These are phyloP conservation scores for Hypocreales sp. DNA, from an alignment of 2,329 filamentous ascomycete genomes.

Conservation along the genomic window DNA sequence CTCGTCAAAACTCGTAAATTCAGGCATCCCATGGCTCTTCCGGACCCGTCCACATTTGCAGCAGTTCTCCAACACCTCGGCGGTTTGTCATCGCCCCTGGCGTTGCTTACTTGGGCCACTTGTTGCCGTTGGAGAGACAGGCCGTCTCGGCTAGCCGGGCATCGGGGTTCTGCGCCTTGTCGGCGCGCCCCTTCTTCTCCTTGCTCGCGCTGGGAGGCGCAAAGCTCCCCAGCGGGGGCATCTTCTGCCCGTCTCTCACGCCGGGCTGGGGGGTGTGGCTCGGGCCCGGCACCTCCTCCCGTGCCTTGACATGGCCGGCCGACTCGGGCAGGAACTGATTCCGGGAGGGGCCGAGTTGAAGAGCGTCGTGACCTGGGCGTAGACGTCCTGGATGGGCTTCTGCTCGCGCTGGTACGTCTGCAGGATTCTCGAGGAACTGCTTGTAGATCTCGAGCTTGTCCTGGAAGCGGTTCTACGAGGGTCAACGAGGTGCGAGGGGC, in stretches of 20 bases:
- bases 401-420: slow-evolving; percentile 97
- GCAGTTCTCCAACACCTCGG: too few species aligned
- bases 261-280: slow-evolving; percentile 40
- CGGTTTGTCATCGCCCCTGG: too few species aligned
- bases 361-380: slow-evolving; percentile 85
- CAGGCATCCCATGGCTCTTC: too few species aligned
- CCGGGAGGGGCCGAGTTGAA: slow-evolving; percentile 91
- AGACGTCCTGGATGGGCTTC: slow-evolving; percentile 96
- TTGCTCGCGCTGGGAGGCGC: slow-evolving; percentile 76
- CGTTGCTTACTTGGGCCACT: too few species aligned
- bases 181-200: slow-evolving; percentile 86
- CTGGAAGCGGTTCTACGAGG: slow-evolving; percentile 75
- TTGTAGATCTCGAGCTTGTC: slow-evolving; percentile 98
- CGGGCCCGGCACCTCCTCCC: slow-evolving; percentile 23
- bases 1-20: too few species aligned
- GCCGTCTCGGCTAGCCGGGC: too few species aligned
- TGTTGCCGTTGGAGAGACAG: too few species aligned
- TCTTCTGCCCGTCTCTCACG: slow-evolving; percentile 49
- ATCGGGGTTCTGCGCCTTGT: too few species aligned
- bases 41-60: too few species aligned
- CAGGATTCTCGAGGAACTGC: slow-evolving; percentile 91
- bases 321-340: slow-evolving; percentile 97
- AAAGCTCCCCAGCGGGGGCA: slow-evolving; percentile 92
- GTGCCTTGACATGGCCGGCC: slow-evolving; percentile 34
- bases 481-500: too few species aligned